Evolutionary conservation across 768 basidiomycete species (phyloP), one percentile per base, ranked within the genome.

Genomic region (Polyporus arcularius): DNA sequence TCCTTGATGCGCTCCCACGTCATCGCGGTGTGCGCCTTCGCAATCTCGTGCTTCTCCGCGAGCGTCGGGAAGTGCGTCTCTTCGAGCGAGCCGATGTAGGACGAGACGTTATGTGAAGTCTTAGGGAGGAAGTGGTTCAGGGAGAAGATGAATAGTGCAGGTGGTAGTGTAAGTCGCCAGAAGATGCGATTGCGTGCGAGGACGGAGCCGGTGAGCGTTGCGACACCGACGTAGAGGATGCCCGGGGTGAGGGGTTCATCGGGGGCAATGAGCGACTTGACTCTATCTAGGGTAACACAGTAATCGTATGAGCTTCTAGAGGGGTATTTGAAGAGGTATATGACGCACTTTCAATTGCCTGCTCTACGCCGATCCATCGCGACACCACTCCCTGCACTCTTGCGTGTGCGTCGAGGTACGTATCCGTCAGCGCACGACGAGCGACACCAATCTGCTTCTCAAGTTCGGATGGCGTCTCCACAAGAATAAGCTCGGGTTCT

Each of bases 231-330:
- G 78, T 96, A 98, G 55, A 98, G 86, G 4, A 90, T 69, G n/a
- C 91, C 93, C 1, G 96, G 96, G 10, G 88, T 94, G 31, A 97
- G 83, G 1, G 87, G 79, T 75, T 98, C 96, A 55, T 89, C 80
- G 0, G 87, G 82, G 0, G 92, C 87, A 14, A 94, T 76, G 66
- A 98, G 83, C 6, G 88, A 83, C 73, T 94, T 94, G 35, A 98
- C 78, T 63, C 93, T 87, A 60, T 79, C 95, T 96, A 42, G 9
- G 30, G 42, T 47, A 9, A 3, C 4, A 21, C 14, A 35, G 31
- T 2, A 54, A 40, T 16, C 11, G 16, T 1, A 16, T 21, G 9
- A 21, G 43, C 14, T 45, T n/a, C 4, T 50, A 16, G 30, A 53
- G 53, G 49, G 53, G 52, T 47, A 50, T 42, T 54, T 18, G 30